Conservation (phyloP, 108 stramenopile species). For the Cyclotella kingstonii region DNA sequence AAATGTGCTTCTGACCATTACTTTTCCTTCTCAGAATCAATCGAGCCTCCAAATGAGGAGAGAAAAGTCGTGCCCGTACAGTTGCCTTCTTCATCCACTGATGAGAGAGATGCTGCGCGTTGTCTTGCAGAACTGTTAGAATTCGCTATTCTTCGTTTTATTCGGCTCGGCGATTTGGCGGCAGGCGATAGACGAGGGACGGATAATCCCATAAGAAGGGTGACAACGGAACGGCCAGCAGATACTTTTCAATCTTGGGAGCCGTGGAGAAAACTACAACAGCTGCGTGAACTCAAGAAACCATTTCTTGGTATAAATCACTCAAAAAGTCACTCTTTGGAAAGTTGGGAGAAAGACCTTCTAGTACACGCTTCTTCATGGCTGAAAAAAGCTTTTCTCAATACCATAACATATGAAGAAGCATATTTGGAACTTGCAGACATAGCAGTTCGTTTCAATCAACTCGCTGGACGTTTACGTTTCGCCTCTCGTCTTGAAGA, state of each 20-base stretch:
- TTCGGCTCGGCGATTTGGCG: constrained; percentile 58
- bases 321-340: background rate
- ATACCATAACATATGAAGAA: constrained; percentile 40
- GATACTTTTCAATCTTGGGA: constrained; percentile 61
- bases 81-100: constrained; percentile 1
- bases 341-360: constrained; percentile 18
- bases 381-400: constrained; percentile 23
- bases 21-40: constrained; percentile 21
- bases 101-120: constrained; percentile 47
- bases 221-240: constrained; percentile 37
- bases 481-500: constrained; percentile 58
- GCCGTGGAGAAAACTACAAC: constrained; percentile 49
- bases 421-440: constrained; percentile 56
- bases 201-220: constrained; percentile 51
- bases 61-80: background rate
- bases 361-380: constrained; percentile 23
- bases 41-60: background rate
- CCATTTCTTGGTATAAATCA: background rate
- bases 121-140: constrained; percentile 67
- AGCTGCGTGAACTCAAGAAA: constrained; percentile 4
- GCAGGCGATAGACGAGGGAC: constrained; percentile 13
- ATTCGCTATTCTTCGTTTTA: constrained; percentile 62
- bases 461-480: constrained; percentile 50
- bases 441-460: constrained; percentile 50
- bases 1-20: constrained; percentile 48